Base-by-base conservation (phyloP, 1,139 yeast species). In the Nakaseomyces sp. region DNA sequence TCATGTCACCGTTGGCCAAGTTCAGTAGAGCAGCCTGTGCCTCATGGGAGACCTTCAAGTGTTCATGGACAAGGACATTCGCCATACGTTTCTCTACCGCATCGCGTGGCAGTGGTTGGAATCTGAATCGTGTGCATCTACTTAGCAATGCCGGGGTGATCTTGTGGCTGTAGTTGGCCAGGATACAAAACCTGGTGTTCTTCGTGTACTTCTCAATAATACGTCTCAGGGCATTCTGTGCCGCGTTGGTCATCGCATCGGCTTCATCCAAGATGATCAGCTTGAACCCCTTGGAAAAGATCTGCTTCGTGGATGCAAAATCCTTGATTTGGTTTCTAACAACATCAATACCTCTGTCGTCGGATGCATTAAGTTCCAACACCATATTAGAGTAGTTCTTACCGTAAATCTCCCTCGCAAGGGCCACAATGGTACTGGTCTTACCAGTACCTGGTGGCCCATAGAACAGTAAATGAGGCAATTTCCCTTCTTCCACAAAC, bases 371-470 rank as follows among this genome's bases (percentile, higher is more conserved):
- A 58, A 91, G 70, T 63, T 91, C 99, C 49, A 91, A 67, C 3
- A 91, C 96, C 95, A 86, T 87, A 60, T 83, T 85, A 55, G 74
- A 76, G 65, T 85, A 87, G 57, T 80, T 81, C 36, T 79, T 72
- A 1, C 97, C 97, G 58, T 87, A 91, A n/a, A 91, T 79, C 58
- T 89, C 96, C 44, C 77, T 71, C 1, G 98, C 96, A 47, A 91
- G 67, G 0, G 97, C 97, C 29, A 85, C 75, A 49, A 91, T 85
- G 1, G 96, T 89, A 1, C 96, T 86, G 0, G 98, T 91, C 62
- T 91, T 91, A 51, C 98, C 98, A 0, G 96, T 89, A 20, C 98
- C 98, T 19, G 98, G 97, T 0, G 97, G 97, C 0, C 98, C 98
- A 63, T 91, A 89, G 64, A 91, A 89, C 40, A 89, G 68, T 50